Evolutionary conservation across 2,329 filamentous ascomycete genomes (phyloP).

Genomic region (Cytospora chrysosperma): DNA sequence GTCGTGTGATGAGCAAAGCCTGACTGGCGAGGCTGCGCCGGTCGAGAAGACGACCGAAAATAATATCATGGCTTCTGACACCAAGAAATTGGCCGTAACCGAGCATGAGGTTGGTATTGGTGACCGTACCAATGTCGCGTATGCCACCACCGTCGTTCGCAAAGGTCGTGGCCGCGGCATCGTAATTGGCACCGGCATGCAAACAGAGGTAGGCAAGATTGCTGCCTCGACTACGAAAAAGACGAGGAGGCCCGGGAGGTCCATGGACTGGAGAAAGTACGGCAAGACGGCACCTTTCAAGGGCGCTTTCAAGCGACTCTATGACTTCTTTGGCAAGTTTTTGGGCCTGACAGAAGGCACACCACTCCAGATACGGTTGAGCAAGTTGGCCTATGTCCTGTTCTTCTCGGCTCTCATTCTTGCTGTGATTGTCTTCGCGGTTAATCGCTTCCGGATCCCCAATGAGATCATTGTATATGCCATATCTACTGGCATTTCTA

Average conservation of each 20-base stretch:
- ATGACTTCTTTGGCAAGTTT: constrained; percentile 41
- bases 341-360: constrained; percentile 69
- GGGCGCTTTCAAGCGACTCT: constrained; percentile 41
- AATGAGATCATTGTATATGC: constrained; percentile 61
- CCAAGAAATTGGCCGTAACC: constrained; percentile 44
- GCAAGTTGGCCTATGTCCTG: constrained; percentile 78
- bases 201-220: constrained; percentile 74
- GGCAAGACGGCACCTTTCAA: constrained; percentile 41
- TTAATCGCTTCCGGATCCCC: constrained; percentile 51
- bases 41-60: constrained; percentile 63
- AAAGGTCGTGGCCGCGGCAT: constrained; percentile 73
- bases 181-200: constrained; percentile 71
- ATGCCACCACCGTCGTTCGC: constrained; percentile 70
- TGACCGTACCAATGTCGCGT: constrained; percentile 73
- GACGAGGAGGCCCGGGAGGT: constrained; percentile 45
- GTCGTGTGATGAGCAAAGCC: constrained; percentile 73
- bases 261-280: constrained; percentile 43
- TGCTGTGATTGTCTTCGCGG: constrained; percentile 61
- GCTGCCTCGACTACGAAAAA: constrained; percentile 61
- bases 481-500: constrained; percentile 61
- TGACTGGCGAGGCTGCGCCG: constrained; percentile 74
- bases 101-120: constrained; percentile 62
- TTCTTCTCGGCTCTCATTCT: constrained; percentile 69
- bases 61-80: constrained; percentile 43
- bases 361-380: constrained; percentile 79